phyloP scores from a whole-genome alignment of 1,284 basidiomycete species.

The Sanghuangporus baumii region DNA sequence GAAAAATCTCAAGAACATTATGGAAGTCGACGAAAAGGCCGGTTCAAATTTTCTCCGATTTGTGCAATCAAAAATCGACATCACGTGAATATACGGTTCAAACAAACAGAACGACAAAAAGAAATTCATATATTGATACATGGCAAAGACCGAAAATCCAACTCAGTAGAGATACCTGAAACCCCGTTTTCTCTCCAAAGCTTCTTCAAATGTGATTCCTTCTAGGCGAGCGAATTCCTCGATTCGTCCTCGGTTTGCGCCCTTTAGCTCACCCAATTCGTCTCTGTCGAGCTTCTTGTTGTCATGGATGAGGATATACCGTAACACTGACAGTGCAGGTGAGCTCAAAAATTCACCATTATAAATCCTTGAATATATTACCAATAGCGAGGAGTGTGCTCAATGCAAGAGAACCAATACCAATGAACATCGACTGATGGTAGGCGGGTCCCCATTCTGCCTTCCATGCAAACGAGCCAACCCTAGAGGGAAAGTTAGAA shows the following conservation, averaged over 20 bases:
- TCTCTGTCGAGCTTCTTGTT: slow-evolving; percentile 33
- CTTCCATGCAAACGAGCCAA: slow-evolving; percentile 36
- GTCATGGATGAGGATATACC: slow-evolving; percentile 29
- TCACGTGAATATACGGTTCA: too few relatives aligned
- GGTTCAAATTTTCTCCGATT: too few relatives aligned
- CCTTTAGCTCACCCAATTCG: slow-evolving; percentile 29
- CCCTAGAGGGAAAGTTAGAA: slow-evolving; percentile 20
- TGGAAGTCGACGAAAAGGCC: too few relatives aligned
- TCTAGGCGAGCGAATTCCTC: slow-evolving; percentile 34
- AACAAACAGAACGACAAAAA: too few relatives aligned
- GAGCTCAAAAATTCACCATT: slow-evolving; percentile 16
- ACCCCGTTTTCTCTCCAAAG: slow-evolving; percentile 31
- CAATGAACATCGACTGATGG: slow-evolving; percentile 34
- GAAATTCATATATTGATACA: too few relatives aligned
- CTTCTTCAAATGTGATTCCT: slow-evolving; percentile 34
- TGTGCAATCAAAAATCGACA: too few relatives aligned
- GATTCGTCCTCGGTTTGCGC: slow-evolving; percentile 30
- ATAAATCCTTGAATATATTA: slow-evolving; percentile 21
- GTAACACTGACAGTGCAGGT: slow-evolving; percentile 28
- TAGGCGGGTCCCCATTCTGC: slow-evolving; percentile 34
- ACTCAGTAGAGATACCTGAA: slow-evolving; percentile 38
- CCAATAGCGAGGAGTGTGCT: slow-evolving; percentile 25
- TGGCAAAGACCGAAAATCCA: not conserved
- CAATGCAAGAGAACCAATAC: slow-evolving; percentile 27
- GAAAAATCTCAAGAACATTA: too few relatives aligned